Evolutionary conservation across 495 filamentous ascomycete genomes (phyloP), one percentile per base, ranked within the genome.

Genomic region (Annulohypoxylon moriforme): DNA sequence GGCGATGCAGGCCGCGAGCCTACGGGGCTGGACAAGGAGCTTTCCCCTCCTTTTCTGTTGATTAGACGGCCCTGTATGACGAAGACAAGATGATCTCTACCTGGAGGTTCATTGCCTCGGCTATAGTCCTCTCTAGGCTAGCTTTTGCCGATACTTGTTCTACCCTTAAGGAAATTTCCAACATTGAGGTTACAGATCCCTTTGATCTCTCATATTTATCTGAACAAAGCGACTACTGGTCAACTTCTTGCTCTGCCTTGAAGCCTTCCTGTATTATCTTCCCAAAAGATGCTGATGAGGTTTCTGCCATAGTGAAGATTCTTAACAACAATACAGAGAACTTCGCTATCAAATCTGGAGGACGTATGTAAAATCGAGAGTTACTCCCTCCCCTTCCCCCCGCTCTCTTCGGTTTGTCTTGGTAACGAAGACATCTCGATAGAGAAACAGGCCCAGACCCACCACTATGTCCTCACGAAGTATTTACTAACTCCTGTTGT

Each of bases 331-430:
- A 73, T 60, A 75, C 73, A 14, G 85, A 85, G 69, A 69, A 53
- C n/a, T 87, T 86, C 67, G 78, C 85, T 9, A 77, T 87, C 60
- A 86, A 85, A 49, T 82, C 84, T 7, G 85, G 85, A 7, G 84
- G 84, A 18, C 87, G n/a, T n/a, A n/a, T n/a, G n/a, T n/a, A n/a
- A n/a, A n/a, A n/a, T n/a, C n/a, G n/a, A n/a, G n/a, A n/a, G n/a
- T n/a, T n/a, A n/a, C n/a, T n/a, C n/a, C n/a, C n/a, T n/a, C n/a
- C n/a, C n/a, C n/a, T n/a, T n/a, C n/a, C n/a, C n/a, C n/a, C n/a
- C n/a, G n/a, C n/a, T n/a, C n/a, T n/a, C n/a, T n/a, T n/a, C n/a
- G n/a, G n/a, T n/a, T n/a, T n/a, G n/a, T n/a, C n/a, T n/a, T n/a
- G n/a, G n/a, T n/a, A n/a, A n/a, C n/a, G n/a, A n/a, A n/a, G n/a